Evolutionary conservation across 1,139 yeast genomes (phyloP).

Genomic region (Geotrichum siamense): DNA sequence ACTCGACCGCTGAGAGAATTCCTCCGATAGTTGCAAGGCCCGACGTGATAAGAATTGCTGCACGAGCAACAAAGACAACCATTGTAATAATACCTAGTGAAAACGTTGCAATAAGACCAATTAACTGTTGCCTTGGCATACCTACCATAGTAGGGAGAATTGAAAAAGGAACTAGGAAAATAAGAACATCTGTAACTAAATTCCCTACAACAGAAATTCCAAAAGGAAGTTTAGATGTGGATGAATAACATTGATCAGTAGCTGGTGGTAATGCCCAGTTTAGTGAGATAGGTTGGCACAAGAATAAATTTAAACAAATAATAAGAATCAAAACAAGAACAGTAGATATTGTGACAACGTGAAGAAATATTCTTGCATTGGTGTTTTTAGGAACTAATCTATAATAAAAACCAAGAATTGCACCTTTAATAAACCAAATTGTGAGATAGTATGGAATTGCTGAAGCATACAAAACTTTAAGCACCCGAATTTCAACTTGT

Average conservation of each 20-base stretch:
- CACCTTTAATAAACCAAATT: conserved; percentile 30
- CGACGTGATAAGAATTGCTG: conserved; percentile 23
- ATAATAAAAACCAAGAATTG: conserved; percentile 29
- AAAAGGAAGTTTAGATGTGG: conserved; percentile 29
- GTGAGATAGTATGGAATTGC: conserved; percentile 29
- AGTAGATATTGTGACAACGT: conserved; percentile 21
- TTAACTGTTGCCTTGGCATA: conserved; percentile 23
- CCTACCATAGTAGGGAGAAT: conserved; percentile 24
- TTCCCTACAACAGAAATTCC: conserved; percentile 27
- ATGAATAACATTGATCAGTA: conserved; percentile 26
- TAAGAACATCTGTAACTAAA: conserved; percentile 27
- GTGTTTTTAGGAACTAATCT: conserved; percentile 28
- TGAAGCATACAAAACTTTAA: conserved; percentile 29
- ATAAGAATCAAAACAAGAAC: conserved; percentile 22
- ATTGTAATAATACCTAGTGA: conserved; percentile 30
- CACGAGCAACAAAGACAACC: conserved; percentile 26
- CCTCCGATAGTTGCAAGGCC: conserved; percentile 27
- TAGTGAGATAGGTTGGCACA: conserved; percentile 28
- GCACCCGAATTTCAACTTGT: conserved; percentile 20
- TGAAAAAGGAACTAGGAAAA: conserved; percentile 30
- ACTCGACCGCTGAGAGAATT: conserved; percentile 29
- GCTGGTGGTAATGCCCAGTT: conserved; percentile 28
- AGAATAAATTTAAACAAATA: conserved; percentile 25
- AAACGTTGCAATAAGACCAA: conserved; percentile 28
- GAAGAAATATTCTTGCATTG: conserved; percentile 24